Conservation (phyloP, 108 stramenopile genomes). For the Discostella pseudostelligera region DNA sequence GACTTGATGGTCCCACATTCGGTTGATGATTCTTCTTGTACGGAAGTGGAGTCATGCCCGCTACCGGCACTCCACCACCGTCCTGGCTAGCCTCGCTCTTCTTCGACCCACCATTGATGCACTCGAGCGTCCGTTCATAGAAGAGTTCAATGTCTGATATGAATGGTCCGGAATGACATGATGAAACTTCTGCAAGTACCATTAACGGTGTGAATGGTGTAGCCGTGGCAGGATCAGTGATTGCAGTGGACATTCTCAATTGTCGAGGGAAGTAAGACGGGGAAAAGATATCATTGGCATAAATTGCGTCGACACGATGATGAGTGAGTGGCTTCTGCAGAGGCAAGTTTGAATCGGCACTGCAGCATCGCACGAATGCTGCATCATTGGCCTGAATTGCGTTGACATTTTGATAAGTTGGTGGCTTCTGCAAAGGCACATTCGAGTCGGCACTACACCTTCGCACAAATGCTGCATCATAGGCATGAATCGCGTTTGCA, state of each 20-base stretch:
- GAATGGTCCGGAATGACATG: slow-evolving; percentile 12
- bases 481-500: too few species aligned
- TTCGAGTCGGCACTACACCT: too few species aligned
- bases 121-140: neutral
- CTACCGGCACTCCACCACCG: neutral
- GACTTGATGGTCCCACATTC: neutral
- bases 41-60: slow-evolving; percentile 8
- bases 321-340: neutral
- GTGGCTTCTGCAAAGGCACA: too few species aligned
- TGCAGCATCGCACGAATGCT: too few species aligned
- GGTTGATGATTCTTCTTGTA: neutral
- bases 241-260: neutral
- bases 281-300: slow-evolving; percentile 11
- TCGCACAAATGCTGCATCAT: too few species aligned
- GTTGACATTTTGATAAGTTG: too few species aligned
- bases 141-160: slow-evolving; percentile 1
- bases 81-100: neutral
- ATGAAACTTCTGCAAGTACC: slow-evolving; percentile 2
- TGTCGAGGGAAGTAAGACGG: slow-evolving; percentile 4
- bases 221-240: neutral
- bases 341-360: neutral
- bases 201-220: slow-evolving; percentile 5
- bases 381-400: too few species aligned
- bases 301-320: neutral
- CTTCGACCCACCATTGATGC: neutral